Base-by-base conservation (phyloP, 2,329 filamentous ascomycete species). In the Aspergillus pseudoglaucus region DNA sequence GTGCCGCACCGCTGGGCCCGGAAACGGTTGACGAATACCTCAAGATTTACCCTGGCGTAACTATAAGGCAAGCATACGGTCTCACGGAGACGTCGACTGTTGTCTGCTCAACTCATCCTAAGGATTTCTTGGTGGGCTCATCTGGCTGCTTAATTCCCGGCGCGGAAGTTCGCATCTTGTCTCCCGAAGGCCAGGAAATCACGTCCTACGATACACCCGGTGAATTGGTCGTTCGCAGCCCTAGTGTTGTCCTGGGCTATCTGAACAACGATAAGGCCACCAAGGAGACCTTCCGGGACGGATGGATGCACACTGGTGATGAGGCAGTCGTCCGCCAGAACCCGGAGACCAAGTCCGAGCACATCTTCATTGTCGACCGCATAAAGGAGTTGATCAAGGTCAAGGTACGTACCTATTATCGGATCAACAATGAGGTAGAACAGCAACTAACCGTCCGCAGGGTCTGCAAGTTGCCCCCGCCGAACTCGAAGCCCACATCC, bases 301-400 rank as follows among this genome's bases (percentile, higher is more conserved):
- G 76, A n/a, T 93, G 88, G 81, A 82, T 95, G 76, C 80, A 80
- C 37, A 95, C 90, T 0, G 90, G 90, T 5, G 90, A 96, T 59
- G 88, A 94, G 64, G 88, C 85, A 0, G 73, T 91, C 3, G 72
- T 94, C 9, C 76, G 78, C 2, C 77, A 80, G 59, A 74, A 81
- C 6, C 76, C 80, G 0, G 72, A 75, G 2, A 88, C 88, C 2
- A 73, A 84, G 54, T 39, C 37, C 37, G 88, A 95, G 66, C 90
- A 96, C 60, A 65, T 95, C 43, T 85, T 89, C 63, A 85, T 96
- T 49, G 85, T 90, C 1, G 90, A 95, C 63, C 82, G 90, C 4
- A 84, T 87, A 59, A 87, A 87, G 71, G 82, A 89, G 61, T 72
- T 88, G 45, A 88, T 89, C 68, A 88, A 88, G 64, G 85, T 88